These are phyloP conservation scores for Globisporangium mamillatum DNA, from an alignment of 352 stramenopile genomes.

Conservation along the genomic window DNA sequence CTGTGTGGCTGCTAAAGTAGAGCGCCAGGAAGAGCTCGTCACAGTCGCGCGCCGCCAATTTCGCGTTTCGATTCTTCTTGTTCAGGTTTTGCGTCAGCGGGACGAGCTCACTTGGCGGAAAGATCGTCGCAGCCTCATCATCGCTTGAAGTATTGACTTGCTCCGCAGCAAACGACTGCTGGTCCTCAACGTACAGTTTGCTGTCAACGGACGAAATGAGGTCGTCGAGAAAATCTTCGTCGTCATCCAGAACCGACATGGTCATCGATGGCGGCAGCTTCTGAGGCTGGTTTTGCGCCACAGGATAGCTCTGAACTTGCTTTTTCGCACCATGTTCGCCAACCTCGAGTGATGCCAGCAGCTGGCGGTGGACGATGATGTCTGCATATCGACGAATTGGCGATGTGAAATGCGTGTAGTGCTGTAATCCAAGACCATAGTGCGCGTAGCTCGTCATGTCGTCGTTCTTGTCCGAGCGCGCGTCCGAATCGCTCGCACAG, in stretches of 20 bases:
- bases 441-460: constrained; percentile 72
- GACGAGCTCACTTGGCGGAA: constrained; percentile 65
- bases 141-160: not conserved
- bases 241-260: constrained; percentile 55
- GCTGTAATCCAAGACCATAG: constrained; percentile 86
- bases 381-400: constrained; percentile 90
- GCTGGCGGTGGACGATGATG: constrained; percentile 89
- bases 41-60: constrained; percentile 85
- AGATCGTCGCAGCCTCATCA: constrained; percentile 22
- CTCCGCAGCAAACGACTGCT: not conserved
- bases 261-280: constrained; percentile 43
- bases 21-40: constrained; percentile 91
- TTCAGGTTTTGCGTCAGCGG: constrained; percentile 88
- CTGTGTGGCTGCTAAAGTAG: constrained; percentile 89
- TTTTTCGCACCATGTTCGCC: not conserved
- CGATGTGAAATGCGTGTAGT: constrained; percentile 92
- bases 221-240: constrained; percentile 64
- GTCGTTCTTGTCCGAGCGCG: constrained; percentile 32
- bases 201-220: constrained; percentile 62
- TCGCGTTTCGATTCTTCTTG: constrained; percentile 87
- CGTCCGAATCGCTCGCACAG: constrained; percentile 64
- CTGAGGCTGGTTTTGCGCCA: constrained; percentile 4
- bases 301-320: not conserved
- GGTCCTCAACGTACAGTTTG: constrained; percentile 37
- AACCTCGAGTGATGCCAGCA: constrained; percentile 54